Base-by-base conservation (phyloP, 164 flowering plant species). In the Saururus chinensis region DNA sequence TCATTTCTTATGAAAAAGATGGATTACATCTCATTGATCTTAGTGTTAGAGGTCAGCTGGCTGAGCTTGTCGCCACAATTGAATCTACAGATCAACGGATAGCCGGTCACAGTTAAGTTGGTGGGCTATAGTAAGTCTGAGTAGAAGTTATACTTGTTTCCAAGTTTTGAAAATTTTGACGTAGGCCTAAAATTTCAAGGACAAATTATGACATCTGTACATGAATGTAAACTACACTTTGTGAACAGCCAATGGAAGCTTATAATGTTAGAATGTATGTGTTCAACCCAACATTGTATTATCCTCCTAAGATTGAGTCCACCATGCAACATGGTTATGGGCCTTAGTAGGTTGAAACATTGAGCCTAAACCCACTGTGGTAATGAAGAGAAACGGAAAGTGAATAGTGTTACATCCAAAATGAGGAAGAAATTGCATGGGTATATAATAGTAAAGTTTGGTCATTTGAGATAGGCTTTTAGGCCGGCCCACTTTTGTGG, bases 11-110 rank as follows among this genome's bases (percentile, higher is more conserved):
- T 37, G 70, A 62, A 40, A 57, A 51, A 37, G 66, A 61, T 48
- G 61, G 70, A 21, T 42, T 54, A 4, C 70, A 67, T 45, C 56
- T 61, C 42, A 68, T 68, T 20, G 70, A 68, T 62, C 70, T 68
- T 5, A 68, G 70, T 51, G 70, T 68, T 57, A 62, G 61, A 24
- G 70, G 70, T 35, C 70, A 68, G 52, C 42, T 68, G 52, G 70
- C 64, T 40, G 60, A 68, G 22, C 70, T 67, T 23, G 70, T 23
- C 10, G 70, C 70, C 40, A 57, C 49, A 25, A 56, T 67, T 49
- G 70, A 61, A 57, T 67, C 61, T 1, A 67, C 60, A 7, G 70
- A 67, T 62, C 70, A 67, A 40, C 59, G 57, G 24, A 51, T 19
- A 51, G 63, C 35, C 2, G 22, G 19, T 7, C 61, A 30, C 37